phyloP scores from a whole-genome alignment of 2,329 filamentous ascomycete genomes.

The Fusarium coicis region DNA sequence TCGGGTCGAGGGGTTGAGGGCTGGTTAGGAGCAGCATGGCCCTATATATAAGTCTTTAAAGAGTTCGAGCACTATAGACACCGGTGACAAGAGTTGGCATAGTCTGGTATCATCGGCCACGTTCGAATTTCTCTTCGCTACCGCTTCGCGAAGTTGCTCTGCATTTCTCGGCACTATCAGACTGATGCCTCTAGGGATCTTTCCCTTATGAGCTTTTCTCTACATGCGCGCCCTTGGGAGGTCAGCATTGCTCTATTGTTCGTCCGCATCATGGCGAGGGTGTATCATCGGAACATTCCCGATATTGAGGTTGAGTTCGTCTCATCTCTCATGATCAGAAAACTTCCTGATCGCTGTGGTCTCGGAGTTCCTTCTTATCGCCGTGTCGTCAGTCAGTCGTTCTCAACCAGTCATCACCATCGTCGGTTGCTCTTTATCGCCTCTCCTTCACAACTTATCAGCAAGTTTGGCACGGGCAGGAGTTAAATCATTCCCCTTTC shows the following conservation, averaged over 20 bases:
- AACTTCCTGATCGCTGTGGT: rapidly evolving
- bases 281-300: not conserved
- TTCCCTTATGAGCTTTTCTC: too few species aligned
- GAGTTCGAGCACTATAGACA: not conserved
- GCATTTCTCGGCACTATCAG: rapidly evolving
- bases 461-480: rapidly evolving
- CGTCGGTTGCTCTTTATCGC: not conserved
- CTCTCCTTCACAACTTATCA: rapidly evolving
- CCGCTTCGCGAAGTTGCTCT: rapidly evolving
- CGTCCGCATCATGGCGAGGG: not conserved
- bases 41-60: too few species aligned
- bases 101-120: not conserved
- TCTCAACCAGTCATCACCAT: not conserved
- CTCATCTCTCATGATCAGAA: too few species aligned
- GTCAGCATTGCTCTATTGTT: not conserved
- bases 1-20: not conserved
- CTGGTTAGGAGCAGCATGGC: rapidly evolving
- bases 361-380: not conserved
- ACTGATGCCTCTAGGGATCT: rapidly evolving
- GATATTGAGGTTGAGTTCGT: not conserved
- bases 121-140: rapidly evolving
- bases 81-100: too few species aligned
- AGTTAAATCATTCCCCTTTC: not conserved
- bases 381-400: not conserved
- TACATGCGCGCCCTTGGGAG: not conserved